These are phyloP conservation scores for Amniculicola lignicola DNA, from an alignment of 495 filamentous ascomycete species.

Conservation along the genomic window DNA sequence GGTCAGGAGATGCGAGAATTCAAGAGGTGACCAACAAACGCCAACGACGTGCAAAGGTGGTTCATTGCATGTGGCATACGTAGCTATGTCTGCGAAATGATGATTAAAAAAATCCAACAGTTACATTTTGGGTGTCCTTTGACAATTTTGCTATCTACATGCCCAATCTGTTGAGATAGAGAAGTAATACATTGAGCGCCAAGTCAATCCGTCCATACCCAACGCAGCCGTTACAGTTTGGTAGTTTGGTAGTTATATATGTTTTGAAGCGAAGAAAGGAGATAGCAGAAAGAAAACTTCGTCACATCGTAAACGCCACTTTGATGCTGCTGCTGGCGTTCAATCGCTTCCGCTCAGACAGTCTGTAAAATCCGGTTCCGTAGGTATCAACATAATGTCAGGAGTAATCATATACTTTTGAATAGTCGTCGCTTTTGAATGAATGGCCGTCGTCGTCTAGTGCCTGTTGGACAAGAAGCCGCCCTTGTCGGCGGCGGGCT, in stretches of 20 bases:
- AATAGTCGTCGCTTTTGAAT: neutral
- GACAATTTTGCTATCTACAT: too few species aligned
- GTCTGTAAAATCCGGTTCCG: neutral
- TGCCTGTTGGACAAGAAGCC: slow-evolving; percentile 24
- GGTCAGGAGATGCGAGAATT: too few species aligned
- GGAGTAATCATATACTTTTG: neutral
- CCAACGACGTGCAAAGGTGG: too few species aligned
- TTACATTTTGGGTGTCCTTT: too few species aligned
- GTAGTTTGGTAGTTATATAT: slow-evolving; percentile 17
- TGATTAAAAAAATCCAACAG: too few species aligned
- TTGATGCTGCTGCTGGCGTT: slow-evolving; percentile 5
- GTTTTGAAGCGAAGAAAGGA: slow-evolving; percentile 17
- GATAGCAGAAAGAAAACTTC: neutral
- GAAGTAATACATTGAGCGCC: neutral
- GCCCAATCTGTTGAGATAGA: neutral
- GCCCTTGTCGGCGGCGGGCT: neutral
- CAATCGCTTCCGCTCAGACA: neutral
- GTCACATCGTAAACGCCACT: slow-evolving; percentile 5
- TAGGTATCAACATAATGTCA: neutral
- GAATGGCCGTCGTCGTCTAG: slow-evolving; percentile 4
- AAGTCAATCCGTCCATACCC: neutral
- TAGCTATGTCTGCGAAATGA: too few species aligned
- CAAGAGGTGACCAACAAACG: too few species aligned
- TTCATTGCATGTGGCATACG: too few species aligned
- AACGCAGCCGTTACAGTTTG: neutral